phyloP scores from a whole-genome alignment of 257 asterid genomes.

The Osmanthus fragrans region DNA sequence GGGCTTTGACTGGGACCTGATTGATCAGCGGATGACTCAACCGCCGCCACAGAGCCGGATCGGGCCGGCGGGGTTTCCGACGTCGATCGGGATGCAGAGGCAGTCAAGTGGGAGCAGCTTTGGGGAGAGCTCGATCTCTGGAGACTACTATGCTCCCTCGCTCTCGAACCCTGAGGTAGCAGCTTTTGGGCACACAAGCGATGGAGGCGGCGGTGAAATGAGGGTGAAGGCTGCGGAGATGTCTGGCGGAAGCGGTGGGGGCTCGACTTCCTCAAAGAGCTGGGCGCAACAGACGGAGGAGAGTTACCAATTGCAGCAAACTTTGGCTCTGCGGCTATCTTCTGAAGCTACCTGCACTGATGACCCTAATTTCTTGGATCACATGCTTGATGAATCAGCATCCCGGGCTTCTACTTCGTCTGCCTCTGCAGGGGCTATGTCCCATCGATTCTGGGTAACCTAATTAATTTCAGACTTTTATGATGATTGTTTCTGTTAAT shows the following conservation, averaged over 20 bases:
- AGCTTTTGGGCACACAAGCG: slow-evolving; percentile 37
- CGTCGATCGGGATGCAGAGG: slow-evolving; percentile 67
- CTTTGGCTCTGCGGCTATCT: slow-evolving; percentile 87
- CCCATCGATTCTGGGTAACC: slow-evolving; percentile 93
- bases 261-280: slow-evolving; percentile 67
- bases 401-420: slow-evolving; percentile 40
- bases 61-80: slow-evolving; percentile 45
- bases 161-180: slow-evolving; percentile 50
- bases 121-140: slow-evolving; percentile 83
- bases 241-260: slow-evolving; percentile 44
- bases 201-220: slow-evolving; percentile 38
- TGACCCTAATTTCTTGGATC: slow-evolving; percentile 84
- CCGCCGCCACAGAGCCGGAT: slow-evolving; percentile 56
- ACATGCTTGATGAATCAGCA: slow-evolving; percentile 52
- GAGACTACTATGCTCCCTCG: slow-evolving; percentile 63
- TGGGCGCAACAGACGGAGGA: slow-evolving; percentile 99
- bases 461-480: neutral
- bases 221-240: slow-evolving; percentile 49
- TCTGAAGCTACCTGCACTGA: slow-evolving; percentile 81
- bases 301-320: slow-evolving; percentile 92
- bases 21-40: slow-evolving; percentile 60
- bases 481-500: neutral
- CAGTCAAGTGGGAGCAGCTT: slow-evolving; percentile 97
- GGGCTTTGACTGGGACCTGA: slow-evolving; percentile 62
- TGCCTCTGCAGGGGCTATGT: slow-evolving; percentile 59